Conservation (phyloP, 371 early-diverging fungal genomes). For the Apophysomyces sp. region DNA sequence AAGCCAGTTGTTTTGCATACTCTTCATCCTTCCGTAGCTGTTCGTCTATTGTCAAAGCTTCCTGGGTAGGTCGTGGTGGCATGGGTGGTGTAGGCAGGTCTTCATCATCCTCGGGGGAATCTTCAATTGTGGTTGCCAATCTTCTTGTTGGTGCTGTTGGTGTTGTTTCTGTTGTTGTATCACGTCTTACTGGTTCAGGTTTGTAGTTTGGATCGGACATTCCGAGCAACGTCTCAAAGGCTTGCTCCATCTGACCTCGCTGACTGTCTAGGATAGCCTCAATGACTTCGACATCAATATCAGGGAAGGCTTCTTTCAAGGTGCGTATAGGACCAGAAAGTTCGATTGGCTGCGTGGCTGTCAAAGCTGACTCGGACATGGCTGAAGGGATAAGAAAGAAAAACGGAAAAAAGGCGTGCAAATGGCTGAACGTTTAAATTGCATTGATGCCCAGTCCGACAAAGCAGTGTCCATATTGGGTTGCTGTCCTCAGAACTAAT, state of each 20-base stretch:
- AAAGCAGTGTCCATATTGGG: neutral
- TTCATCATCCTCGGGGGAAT: slow-evolving; percentile 7
- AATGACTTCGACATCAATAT: slow-evolving; percentile 43
- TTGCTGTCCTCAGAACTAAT: neutral
- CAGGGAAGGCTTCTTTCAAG: slow-evolving; percentile 51
- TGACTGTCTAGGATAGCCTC: slow-evolving; percentile 43
- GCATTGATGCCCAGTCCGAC: neutral
- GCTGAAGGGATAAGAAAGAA: neutral
- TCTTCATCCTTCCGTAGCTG: slow-evolving; percentile 50
- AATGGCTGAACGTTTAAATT: neutral
- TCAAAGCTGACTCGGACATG: neutral
- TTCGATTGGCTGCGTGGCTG: neutral
- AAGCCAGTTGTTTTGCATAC: slow-evolving; percentile 36
- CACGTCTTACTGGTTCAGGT: slow-evolving; percentile 10
- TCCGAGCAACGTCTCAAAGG: slow-evolving; percentile 40
- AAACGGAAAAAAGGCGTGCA: neutral
- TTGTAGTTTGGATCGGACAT: slow-evolving; percentile 49
- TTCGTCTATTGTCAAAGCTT: slow-evolving; percentile 32
- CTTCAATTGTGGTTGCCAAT: neutral
- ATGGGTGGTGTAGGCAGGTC: slow-evolving; percentile 23
- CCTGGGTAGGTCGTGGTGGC: slow-evolving; percentile 29
- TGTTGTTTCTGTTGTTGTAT: too few species aligned
- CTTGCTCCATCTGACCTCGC: slow-evolving; percentile 29
- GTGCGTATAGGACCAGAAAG: slow-evolving; percentile 17
- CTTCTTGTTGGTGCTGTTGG: too few species aligned